Conservation (phyloP, 306 rosid species). For the Cucurbita argyrosperma region DNA sequence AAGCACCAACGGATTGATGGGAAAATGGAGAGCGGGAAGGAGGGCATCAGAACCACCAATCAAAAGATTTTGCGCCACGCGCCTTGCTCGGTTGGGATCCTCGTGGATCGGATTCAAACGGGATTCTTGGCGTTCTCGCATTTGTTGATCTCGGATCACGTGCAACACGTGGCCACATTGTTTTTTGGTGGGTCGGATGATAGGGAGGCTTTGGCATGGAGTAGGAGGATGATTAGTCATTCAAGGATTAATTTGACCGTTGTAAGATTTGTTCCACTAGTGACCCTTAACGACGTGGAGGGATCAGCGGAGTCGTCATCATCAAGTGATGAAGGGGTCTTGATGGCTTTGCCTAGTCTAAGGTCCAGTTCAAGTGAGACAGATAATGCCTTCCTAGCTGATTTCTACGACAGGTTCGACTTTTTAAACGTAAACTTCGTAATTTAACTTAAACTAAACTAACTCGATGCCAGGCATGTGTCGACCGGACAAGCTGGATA, state of each 20-base stretch:
- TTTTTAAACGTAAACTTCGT: no score
- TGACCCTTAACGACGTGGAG: neutral
- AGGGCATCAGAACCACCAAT: constrained; percentile 61
- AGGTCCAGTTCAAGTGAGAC: constrained; percentile 22
- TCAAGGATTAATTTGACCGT: constrained; percentile 46
- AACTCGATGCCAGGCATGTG: constrained; percentile 27
- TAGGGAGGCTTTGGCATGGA: constrained; percentile 81
- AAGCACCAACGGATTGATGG: constrained; percentile 88
- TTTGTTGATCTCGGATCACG: constrained; percentile 19
- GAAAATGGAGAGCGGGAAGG: constrained; percentile 71
- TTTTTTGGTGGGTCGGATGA: constrained; percentile 82
- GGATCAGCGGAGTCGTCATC: neutral
- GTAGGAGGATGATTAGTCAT: constrained; percentile 49
- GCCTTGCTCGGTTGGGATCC: constrained; percentile 59
- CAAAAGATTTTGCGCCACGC: constrained; percentile 86
- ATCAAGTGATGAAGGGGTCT: constrained; percentile 23
- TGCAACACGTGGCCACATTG: constrained; percentile 55
- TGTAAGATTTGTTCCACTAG: constrained; percentile 26
- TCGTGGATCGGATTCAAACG: constrained; percentile 43
- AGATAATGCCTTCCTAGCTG: constrained; percentile 57
- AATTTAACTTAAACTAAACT: no score
- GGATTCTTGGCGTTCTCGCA: constrained; percentile 45
- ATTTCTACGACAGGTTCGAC: constrained; percentile 49
- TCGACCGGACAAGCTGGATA: constrained; percentile 66
- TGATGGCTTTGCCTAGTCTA: constrained; percentile 45